Evolutionary conservation across 306 rosid species (phyloP), one percentile per base, ranked within the genome.

Genomic region (Geum urbanum): DNA sequence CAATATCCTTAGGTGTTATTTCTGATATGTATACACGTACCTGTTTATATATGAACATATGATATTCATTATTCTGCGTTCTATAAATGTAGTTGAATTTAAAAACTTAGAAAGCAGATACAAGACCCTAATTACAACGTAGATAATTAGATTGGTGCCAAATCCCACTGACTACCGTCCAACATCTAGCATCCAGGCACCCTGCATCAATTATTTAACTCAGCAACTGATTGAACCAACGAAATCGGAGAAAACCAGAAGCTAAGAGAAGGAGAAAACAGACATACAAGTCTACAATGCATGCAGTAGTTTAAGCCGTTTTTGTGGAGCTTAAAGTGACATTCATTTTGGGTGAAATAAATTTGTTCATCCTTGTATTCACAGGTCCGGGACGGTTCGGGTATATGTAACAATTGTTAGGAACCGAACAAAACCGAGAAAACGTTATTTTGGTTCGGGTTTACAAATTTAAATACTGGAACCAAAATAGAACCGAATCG

Each of bases 1-100:
- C 61, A 7, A 82, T 45, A 53, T 74, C 66, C 68, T 71, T 78
- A 3, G 80, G 83, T 39, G 81, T 70, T 22, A 83, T 79, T 54
- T 83, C 84, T 2, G 79, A 71, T 44, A 75, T 54, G 54, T 75
- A 79, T 39, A 76, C n/a, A 12, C 74, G 68, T n/a, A 46, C 73
- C 84, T 76, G 44, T 61, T 2, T n/a, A 32, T n/a, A n/a, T n/a
- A n/a, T 43, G 47, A 39, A 13, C 14, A 16, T 0, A 16, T 0
- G 8, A 32, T 16, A n/a, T 52, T 39, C 5, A 12, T n/a, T 11
- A 37, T 20, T 16, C n/a, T 27, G 27, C 4, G 18, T 69, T 39
- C 19, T 20, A 40, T 14, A 12, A 55, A 63, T 47, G 37, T 32
- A 32, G 3, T 2, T 32, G 37, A 32, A 32, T 32, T 32, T 32